A percentile compares a stretch with the other conserved stretches of the same genome.
Conservation (phyloP, 2,329 filamentous ascomycete species). For the Amesomyces nigricolor region DNA sequence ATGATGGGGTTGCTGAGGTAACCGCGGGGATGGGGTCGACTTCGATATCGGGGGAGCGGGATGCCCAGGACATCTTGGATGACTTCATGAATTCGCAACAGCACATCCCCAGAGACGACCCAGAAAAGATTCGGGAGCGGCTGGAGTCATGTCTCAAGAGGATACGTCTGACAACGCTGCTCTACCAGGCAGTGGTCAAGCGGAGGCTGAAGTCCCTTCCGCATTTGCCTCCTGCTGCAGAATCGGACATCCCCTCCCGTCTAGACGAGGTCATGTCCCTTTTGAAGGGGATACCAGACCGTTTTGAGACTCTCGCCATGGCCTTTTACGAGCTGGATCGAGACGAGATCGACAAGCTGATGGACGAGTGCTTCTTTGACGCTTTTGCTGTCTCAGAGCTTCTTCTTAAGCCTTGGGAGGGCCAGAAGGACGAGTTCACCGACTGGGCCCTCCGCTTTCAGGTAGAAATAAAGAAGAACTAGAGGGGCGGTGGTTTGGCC, state of each 20-base stretch:
- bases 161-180: slow-evolving; percentile 59
- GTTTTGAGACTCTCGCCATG: slow-evolving; percentile 63
- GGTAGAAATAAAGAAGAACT: slow-evolving; percentile 44
- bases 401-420: slow-evolving; percentile 56
- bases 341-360: slow-evolving; percentile 49
- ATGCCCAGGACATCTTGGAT: slow-evolving; percentile 57
- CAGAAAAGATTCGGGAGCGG: slow-evolving; percentile 57
- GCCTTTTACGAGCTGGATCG: slow-evolving; percentile 67
- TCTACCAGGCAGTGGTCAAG: slow-evolving; percentile 67
- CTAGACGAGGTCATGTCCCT: slow-evolving; percentile 52
- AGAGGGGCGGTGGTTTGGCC: not conserved
- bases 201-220: slow-evolving; percentile 57
- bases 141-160: slow-evolving; percentile 60
- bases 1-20: slow-evolving; percentile 34
- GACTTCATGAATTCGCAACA: slow-evolving; percentile 59
- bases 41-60: slow-evolving; percentile 39
- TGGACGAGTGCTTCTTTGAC: slow-evolving; percentile 56
- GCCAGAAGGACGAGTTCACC: slow-evolving; percentile 67
- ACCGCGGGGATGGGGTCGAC: slow-evolving; percentile 28
- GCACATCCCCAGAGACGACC: slow-evolving; percentile 59
- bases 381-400: slow-evolving; percentile 53
- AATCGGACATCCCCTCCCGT: slow-evolving; percentile 33
- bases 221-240: slow-evolving; percentile 21
- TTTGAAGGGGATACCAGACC: slow-evolving; percentile 57
- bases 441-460: slow-evolving; percentile 63